These are phyloP conservation scores for Globisporangium lucens DNA, from an alignment of 352 stramenopile genomes.

Conservation along the genomic window DNA sequence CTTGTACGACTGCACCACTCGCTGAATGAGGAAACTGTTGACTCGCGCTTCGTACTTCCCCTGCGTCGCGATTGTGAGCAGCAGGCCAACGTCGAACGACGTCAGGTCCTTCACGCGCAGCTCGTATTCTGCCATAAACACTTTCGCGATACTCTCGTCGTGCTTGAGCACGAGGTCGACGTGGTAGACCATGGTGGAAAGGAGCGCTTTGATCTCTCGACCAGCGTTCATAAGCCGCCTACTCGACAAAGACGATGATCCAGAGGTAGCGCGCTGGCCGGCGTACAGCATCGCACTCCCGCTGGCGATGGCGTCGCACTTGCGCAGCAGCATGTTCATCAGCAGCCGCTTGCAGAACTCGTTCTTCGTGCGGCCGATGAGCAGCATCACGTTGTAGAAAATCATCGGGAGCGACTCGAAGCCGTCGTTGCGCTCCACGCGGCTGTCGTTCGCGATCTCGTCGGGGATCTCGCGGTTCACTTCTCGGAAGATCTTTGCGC, in stretches of 20 bases:
- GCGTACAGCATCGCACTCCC: constrained; percentile 6
- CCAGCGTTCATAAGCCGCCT: background rate
- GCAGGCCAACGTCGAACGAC: constrained; percentile 40
- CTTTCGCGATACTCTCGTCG: constrained; percentile 31
- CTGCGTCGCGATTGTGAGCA: constrained; percentile 38
- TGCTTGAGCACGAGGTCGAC: constrained; percentile 47
- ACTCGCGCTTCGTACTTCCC: constrained; percentile 27
- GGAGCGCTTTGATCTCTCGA: constrained; percentile 28
- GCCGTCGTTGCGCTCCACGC: constrained; percentile 15
- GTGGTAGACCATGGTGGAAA: constrained; percentile 59
- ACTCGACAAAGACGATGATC: background rate
- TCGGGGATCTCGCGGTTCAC: constrained; percentile 25
- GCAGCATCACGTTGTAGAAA: constrained; percentile 39
- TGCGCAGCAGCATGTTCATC: constrained; percentile 34
- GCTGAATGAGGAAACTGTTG: constrained; percentile 26
- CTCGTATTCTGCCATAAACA: constrained; percentile 41
- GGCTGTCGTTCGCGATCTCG: constrained; percentile 2
- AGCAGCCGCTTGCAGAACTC: constrained; percentile 34
- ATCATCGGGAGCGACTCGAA: constrained; percentile 37
- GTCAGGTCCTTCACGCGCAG: constrained; percentile 27
- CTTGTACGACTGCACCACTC: constrained; percentile 27
- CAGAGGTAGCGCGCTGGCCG: constrained; percentile 2
- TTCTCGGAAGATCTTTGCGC: constrained; percentile 42
- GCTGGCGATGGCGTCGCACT: constrained; percentile 21
- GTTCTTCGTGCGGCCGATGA: constrained; percentile 28